Conservation (phyloP, 257 asterid species). For the Rubia yunnanensis region DNA sequence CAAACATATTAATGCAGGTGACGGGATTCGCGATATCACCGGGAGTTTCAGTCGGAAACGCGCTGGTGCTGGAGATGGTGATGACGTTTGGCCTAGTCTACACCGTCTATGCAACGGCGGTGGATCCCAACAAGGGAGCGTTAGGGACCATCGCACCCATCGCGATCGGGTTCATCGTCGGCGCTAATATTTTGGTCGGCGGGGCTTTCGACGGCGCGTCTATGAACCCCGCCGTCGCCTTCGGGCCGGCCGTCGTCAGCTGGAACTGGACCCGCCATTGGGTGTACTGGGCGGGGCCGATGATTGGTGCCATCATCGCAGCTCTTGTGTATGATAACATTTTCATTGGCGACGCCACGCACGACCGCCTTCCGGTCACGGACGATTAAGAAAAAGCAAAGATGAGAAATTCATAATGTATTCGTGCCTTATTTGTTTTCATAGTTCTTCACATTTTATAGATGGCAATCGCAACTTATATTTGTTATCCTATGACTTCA, state of each 20-base stretch:
- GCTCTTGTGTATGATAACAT: constrained; percentile 28
- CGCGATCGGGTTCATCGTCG: constrained; percentile 39
- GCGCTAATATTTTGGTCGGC: constrained; percentile 36
- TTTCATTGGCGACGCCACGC: constrained; percentile 16
- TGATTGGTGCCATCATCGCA: constrained; percentile 32
- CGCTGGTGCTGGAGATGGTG: constrained; percentile 30
- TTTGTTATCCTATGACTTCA: no score
- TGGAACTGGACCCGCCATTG: constrained; percentile 35
- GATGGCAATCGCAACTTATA: no score
- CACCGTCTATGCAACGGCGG: constrained; percentile 41
- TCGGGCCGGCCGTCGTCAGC: constrained; percentile 39
- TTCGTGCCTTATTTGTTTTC: no score
- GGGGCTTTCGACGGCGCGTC: constrained; percentile 42
- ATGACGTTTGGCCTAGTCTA: constrained; percentile 44
- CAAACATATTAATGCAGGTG: constrained; percentile 11
- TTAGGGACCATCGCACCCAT: constrained; percentile 36
- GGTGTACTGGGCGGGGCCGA: constrained; percentile 40
- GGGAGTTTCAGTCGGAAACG: constrained; percentile 27
- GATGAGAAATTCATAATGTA: no score
- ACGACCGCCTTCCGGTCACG: constrained; percentile 20
- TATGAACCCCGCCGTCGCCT: constrained; percentile 40
- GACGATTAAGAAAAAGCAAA: constrained; percentile 7
- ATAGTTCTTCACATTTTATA: no score
- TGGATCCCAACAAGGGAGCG: constrained; percentile 34
- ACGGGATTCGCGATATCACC: constrained; percentile 24